Conservation (phyloP, 2,329 filamentous ascomycete species). For the Alternaria atra region DNA sequence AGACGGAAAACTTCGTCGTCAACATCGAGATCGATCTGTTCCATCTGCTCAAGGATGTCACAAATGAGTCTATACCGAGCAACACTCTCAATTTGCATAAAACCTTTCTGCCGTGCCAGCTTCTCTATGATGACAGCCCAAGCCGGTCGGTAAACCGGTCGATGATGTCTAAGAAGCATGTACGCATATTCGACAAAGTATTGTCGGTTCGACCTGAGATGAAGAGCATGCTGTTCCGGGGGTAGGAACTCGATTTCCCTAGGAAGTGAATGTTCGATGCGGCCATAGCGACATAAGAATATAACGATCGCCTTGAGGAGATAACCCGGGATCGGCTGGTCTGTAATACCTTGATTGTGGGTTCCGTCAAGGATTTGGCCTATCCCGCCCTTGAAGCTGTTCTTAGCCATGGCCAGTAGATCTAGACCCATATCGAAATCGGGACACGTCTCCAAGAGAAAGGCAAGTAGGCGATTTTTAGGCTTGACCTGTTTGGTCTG, state of each 20-base stretch:
- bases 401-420: slow-evolving; percentile 29
- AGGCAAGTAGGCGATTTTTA: slow-evolving; percentile 60
- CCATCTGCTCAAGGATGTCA: slow-evolving; percentile 38
- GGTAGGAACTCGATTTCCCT: slow-evolving; percentile 13
- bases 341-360: slow-evolving; percentile 14
- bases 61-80: slow-evolving; percentile 37
- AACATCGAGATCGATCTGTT: slow-evolving; percentile 42
- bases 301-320: slow-evolving; percentile 42
- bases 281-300: slow-evolving; percentile 44
- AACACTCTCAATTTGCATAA: slow-evolving; percentile 6
- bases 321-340: slow-evolving; percentile 31
- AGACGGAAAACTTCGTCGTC: slow-evolving; percentile 44
- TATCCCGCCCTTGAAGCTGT: slow-evolving; percentile 32
- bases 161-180: slow-evolving; percentile 33
- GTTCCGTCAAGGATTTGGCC: slow-evolving; percentile 32
- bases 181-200: slow-evolving; percentile 46
- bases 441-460: slow-evolving; percentile 60
- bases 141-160: slow-evolving; percentile 36
- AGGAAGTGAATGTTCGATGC: slow-evolving; percentile 19
- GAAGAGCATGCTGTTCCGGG: slow-evolving; percentile 26
- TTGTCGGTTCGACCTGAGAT: slow-evolving; percentile 28
- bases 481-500: slow-evolving; percentile 59
- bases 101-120: slow-evolving; percentile 22
- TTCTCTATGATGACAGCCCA: slow-evolving; percentile 44
- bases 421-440: slow-evolving; percentile 31